These are phyloP conservation scores for Hypoxylon sp. DNA, from an alignment of 2,329 filamentous ascomycete genomes.

Conservation along the genomic window DNA sequence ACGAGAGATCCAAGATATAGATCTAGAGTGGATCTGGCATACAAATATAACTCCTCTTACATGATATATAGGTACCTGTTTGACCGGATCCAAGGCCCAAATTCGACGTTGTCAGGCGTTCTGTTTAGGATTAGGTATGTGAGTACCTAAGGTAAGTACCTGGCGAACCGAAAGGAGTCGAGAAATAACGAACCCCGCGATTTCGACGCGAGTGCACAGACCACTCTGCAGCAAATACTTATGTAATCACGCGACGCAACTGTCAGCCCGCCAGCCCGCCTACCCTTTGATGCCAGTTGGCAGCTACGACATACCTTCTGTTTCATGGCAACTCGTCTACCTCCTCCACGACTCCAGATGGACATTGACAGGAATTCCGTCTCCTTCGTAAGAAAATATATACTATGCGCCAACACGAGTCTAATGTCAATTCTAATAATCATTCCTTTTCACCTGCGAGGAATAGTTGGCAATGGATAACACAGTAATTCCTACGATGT, in stretches of 20 bases:
- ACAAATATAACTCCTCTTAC: not conserved
- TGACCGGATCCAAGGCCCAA: no score
- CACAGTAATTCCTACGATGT: no score
- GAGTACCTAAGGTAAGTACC: no score
- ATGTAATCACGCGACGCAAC: not conserved
- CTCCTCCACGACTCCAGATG: not conserved
- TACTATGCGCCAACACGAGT: no score
- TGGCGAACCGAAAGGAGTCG: no score
- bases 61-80: not conserved
- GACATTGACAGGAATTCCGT: no score
- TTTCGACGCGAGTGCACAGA: not conserved
- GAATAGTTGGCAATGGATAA: no score
- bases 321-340: not conserved
- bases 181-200: no score
- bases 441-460: no score
- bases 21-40: not conserved
- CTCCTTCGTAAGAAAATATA: not conserved
- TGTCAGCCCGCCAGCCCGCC: no score
- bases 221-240: not conserved
- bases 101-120: not conserved
- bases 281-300: not conserved
- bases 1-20: not conserved
- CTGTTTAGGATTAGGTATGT: not conserved
- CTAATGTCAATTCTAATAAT: no score
- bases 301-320: not conserved